Conservation (phyloP, 2,329 filamentous ascomycete genomes). For the Penicillium italicum region DNA sequence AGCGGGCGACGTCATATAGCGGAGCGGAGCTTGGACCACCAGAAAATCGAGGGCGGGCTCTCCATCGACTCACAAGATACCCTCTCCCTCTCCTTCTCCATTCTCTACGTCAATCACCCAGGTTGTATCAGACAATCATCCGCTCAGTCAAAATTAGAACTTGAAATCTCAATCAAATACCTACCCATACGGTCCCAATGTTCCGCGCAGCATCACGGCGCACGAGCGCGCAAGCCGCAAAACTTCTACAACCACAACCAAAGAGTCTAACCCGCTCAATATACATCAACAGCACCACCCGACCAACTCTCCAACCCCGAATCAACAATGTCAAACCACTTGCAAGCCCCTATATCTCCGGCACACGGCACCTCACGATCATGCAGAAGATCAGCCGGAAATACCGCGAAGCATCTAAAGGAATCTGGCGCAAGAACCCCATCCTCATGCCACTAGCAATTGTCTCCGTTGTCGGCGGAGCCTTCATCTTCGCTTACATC, state of each 20-base stretch:
- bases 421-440: constrained; percentile 44
- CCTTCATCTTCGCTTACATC: constrained; percentile 38
- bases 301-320: constrained; percentile 12
- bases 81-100: not conserved
- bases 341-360: not conserved
- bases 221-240: constrained; percentile 24
- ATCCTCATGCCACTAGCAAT: constrained; percentile 43
- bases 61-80: constrained; percentile 4
- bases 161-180: not conserved
- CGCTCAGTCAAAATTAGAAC: not conserved
- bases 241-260: constrained; percentile 16
- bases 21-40: constrained; percentile 29
- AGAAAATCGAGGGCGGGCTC: constrained; percentile 18
- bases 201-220: constrained; percentile 30
- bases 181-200: constrained; percentile 15
- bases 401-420: constrained; percentile 37
- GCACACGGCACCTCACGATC: constrained; percentile 26
- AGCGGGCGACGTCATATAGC: constrained; percentile 27
- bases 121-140: not conserved
- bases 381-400: constrained; percentile 31
- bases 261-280: constrained; percentile 21
- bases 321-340: constrained; percentile 4
- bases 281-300: constrained; percentile 15
- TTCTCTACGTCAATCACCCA: not conserved
- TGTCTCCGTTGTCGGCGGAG: constrained; percentile 35